Evolutionary conservation across 225 moss, liverwort and hornwort genomes (phyloP), one percentile per base, ranked within the genome.

Genomic region (Antitrichia curtipendula): DNA sequence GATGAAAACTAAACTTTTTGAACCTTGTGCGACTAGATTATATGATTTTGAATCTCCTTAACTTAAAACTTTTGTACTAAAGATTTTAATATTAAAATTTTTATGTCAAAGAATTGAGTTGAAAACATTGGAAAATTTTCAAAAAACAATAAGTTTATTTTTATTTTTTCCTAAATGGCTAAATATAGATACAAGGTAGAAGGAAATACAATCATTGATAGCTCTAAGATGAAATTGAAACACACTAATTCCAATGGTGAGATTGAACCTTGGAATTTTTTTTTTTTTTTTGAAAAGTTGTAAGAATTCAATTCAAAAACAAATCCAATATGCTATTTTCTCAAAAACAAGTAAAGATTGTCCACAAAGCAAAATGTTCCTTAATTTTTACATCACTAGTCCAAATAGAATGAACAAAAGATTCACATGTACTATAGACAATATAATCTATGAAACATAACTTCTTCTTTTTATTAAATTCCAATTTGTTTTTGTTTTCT

Each of bases 1-100:
- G 2, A 20, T 2, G 4, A 19, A 31, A 32, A 7, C 0, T 47
- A 0, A 2, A 0, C 7, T 32, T 10, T 17, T 12, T 50, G 2
- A 12, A 50, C 34, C 13, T 50, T 50, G 0, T 0, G 0, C 32
- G 21, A 21, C 2, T 34, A 13, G 5, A 13, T 52, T 34, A 13
- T 0, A 34, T 10, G 5, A 21, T 6, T 34, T 75, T 50, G 21
- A 52, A 52, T 52, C 22, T 75, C 13, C 3, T 50, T 50, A 21
- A 50, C 1, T 3, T 4, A 31, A 40, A 31, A 19, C 2, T 18
- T 45, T 31, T 29, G 11, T 4, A 18, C 2, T 7, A 18, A 49
- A 49, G 12, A 47, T 19, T 73, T 31, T 19, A 7, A 11, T 31
- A 10, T 17, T 10, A 9, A 29, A 17, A 17, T 1, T 3, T 16